Conservation (phyloP, 768 basidiomycete genomes). For the Rhodotorula graminis region DNA sequence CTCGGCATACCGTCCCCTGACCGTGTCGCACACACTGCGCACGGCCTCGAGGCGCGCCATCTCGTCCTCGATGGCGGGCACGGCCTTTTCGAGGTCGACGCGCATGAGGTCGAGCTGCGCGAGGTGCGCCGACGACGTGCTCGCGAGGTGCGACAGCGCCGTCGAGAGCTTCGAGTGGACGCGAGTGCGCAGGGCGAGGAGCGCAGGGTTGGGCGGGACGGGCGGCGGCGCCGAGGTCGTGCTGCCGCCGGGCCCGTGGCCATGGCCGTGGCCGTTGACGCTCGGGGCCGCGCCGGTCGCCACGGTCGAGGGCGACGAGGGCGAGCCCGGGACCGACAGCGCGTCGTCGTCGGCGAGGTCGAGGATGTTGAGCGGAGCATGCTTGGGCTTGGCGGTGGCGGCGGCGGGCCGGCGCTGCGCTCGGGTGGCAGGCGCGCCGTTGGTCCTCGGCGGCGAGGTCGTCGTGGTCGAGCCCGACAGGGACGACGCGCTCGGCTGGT, state of each 20-base stretch:
- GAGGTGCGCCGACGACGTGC: constrained; percentile 52
- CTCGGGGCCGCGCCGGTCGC: background rate
- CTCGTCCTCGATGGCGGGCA: constrained; percentile 92
- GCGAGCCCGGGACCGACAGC: background rate
- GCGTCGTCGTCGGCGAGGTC: constrained; percentile 28
- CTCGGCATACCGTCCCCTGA: constrained; percentile 61
- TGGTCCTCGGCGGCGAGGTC: background rate
- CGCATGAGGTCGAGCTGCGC: constrained; percentile 68
- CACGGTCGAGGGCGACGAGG: background rate
- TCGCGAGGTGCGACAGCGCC: constrained; percentile 56
- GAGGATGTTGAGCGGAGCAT: constrained; percentile 27
- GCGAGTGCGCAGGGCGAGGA: constrained; percentile 70
- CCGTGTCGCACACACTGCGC: constrained; percentile 76
- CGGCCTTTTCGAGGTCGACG: constrained; percentile 76
- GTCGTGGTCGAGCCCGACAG: background rate
- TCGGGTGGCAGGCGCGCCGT: background rate
- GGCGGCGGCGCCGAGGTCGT: constrained; percentile 53
- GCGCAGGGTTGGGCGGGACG: constrained; percentile 82
- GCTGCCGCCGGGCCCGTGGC: too few relatives aligned
- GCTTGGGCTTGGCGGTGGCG: background rate
- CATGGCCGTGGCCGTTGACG: too few relatives aligned
- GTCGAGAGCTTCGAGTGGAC: constrained; percentile 70
- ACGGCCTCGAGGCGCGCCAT: constrained; percentile 92
- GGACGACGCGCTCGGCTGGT: background rate
- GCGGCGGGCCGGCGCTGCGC: background rate